Evolutionary conservation across 768 basidiomycete species (phyloP), one percentile per base, ranked within the genome.

Genomic region (Russula vinacea): DNA sequence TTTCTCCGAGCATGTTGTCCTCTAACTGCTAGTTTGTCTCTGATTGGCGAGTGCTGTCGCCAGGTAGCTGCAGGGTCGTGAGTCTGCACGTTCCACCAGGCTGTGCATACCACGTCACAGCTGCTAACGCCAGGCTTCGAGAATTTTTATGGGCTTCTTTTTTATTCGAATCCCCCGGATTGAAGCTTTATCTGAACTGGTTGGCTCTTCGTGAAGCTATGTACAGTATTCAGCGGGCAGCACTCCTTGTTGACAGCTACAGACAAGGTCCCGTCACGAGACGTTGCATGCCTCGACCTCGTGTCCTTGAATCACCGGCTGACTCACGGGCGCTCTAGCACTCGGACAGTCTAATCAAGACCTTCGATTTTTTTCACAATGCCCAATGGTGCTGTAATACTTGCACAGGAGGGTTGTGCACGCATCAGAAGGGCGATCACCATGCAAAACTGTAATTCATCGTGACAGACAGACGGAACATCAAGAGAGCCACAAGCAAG

Each of bases 341-440:
- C n/a, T 26, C 24, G 35, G 16, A 56, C 42, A 56, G 60, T 65
- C 64, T 65, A 61, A 61, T 65, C 59, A 47, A 50, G 1, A 19
- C 50, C 9, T 33, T 26, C 26, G n/a, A 47, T 39, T 26, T 22
- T 22, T 61, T 50, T 61, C 58, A 57, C 64, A 56, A 44, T 39
- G 54, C 32, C 49, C 40, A 24, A 56, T 40, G n/a, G 6, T 65
- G 64, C 49, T 51, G 64, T 65, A 39, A 56, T 22, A 13, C 47
- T 17, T 47, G 17, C 32, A 59, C 45, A 52, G 49, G 56, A 49
- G 47, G 42, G 32, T 45, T 33, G 47, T 45, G 63, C 64, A 33
- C 50, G 59, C 60, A 60, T 65, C 64, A 65, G 55, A 61, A 61
- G 60, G 24, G 50, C 55, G 64, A 65, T 65, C 64, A 35, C 40